Evolutionary conservation across 768 basidiomycete genomes (phyloP).

Genomic region (Amanita subjunquillea): DNA sequence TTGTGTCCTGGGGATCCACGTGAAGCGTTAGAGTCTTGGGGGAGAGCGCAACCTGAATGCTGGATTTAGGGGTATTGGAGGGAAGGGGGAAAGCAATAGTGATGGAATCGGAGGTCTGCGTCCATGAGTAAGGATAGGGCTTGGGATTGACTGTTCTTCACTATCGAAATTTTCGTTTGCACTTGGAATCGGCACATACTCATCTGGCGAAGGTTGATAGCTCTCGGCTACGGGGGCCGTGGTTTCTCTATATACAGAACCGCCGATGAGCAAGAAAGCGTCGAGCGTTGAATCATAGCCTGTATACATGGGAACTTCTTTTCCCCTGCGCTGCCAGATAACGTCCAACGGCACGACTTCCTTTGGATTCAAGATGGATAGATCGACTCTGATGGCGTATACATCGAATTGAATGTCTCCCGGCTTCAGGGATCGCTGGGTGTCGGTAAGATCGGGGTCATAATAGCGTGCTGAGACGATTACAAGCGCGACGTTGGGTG

Average conservation of each 20-base stretch:
- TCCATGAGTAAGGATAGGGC: slow-evolving; percentile 88
- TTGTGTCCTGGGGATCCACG: slow-evolving; percentile 29
- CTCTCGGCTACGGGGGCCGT: slow-evolving; percentile 18
- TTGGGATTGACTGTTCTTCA: slow-evolving; percentile 25
- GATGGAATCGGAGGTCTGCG: slow-evolving; percentile 74
- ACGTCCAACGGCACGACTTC: slow-evolving; percentile 34
- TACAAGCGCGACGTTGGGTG: slow-evolving; percentile 30
- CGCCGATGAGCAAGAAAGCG: slow-evolving; percentile 48
- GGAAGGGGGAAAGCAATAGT: slow-evolving; percentile 83
- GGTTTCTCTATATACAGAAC: slow-evolving; percentile 40
- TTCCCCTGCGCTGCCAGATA: slow-evolving; percentile 61
- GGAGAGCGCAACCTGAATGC: slow-evolving; percentile 61
- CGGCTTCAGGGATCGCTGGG: slow-evolving; percentile 17
- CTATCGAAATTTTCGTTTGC: slow-evolving; percentile 44
- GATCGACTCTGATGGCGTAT: slow-evolving; percentile 45
- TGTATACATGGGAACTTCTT: slow-evolving; percentile 57
- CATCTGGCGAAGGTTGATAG: slow-evolving; percentile 55
- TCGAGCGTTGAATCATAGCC: slow-evolving; percentile 33
- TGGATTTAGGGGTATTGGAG: slow-evolving; percentile 46
- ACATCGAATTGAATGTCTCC: slow-evolving; percentile 45
- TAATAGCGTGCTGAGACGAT: slow-evolving; percentile 55
- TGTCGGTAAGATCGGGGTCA: slow-evolving; percentile 11
- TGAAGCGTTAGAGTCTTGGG: slow-evolving; percentile 56
- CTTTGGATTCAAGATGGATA: slow-evolving; percentile 26
- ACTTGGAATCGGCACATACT: slow-evolving; percentile 62